phyloP scores from a whole-genome alignment of 2,329 filamentous ascomycete genomes.

The Fusarium armeniacum region DNA sequence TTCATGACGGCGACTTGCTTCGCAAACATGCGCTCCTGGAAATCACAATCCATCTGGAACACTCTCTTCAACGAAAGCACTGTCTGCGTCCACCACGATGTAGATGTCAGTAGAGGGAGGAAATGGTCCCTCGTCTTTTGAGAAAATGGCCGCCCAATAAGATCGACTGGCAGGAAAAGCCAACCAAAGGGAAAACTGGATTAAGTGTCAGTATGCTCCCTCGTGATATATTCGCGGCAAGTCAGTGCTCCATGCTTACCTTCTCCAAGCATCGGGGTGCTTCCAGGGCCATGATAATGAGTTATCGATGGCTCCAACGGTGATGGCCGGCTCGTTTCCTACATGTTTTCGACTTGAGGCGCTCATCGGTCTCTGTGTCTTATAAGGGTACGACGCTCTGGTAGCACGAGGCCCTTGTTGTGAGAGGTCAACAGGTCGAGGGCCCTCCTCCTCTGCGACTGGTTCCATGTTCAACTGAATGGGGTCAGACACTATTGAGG shows the following conservation, averaged over 20 bases:
- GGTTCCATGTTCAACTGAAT: constrained; percentile 74
- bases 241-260: constrained; percentile 53
- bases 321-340: constrained; percentile 71
- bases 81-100: constrained; percentile 96
- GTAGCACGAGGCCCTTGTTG: constrained; percentile 59
- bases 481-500: constrained; percentile 88
- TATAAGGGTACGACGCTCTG: constrained; percentile 75
- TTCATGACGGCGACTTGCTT: constrained; percentile 99
- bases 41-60: constrained; percentile 93
- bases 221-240: background rate
- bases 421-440: constrained; percentile 71
- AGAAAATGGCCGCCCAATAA: constrained; percentile 96
- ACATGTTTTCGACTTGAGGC: constrained; percentile 68
- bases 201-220: background rate
- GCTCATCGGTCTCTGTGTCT: constrained; percentile 86
- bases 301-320: constrained; percentile 95
- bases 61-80: constrained; percentile 86
- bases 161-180: constrained; percentile 95
- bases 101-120: constrained; percentile 93
- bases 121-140: constrained; percentile 95
- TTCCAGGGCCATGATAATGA: constrained; percentile 99
- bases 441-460: constrained; percentile 60
- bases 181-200: constrained; percentile 96
- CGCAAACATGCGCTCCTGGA: constrained; percentile 99
- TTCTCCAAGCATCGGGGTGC: constrained; percentile 89